Base-by-base conservation (phyloP, 805 yeast genomes). In the Lipomyces yamadae region DNA sequence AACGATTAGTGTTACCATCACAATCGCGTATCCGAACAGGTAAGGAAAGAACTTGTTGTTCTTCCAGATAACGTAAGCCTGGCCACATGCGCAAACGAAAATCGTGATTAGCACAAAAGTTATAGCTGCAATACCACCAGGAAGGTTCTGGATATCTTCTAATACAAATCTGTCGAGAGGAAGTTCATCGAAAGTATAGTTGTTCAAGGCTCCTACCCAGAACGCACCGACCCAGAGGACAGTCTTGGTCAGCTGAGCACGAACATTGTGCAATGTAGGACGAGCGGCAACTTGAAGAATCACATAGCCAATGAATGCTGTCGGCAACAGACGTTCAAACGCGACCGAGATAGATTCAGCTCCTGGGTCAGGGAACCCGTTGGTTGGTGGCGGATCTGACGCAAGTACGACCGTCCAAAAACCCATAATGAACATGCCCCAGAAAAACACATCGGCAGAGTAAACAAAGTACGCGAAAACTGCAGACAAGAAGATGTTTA, bases 121-220 rank as follows among this genome's bases (percentile, higher is more conserved):
- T 0, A 91, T 85, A 0, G 97, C 89, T 0, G 85, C 63, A 50
- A 89, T 74, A 0, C 96, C 91, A 0, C 97, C 97, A 0, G 94
- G 88, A 77, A 89, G 93, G 34, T 84, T 83, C 69, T 82, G 85
- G 35, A 94, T 79, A 75, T 94, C 98, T 10, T 80, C 78, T 2
- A 86, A 72, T 0, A 94, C 90, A 55, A 94, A 80, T 63, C 99
- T 81, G 75, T 94, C 98, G 10, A 93, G 88, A 0, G 98, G 97
- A 10, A 94, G 78, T 67, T 93, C 80, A 74, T 92, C 98, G 78
- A 94, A 92, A 0, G 97, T 91, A 72, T 91, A 83, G 77, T 92
- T 93, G 76, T 93, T 92, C 73, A 92, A 81, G 42, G 90, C 82
- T 1, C 97, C 97, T 2, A 90, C 73, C 96, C 96, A 91, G 74